Percentiles rank a stretch among this genome's conserved stretches.
These are phyloP conservation scores for Davidsoniella australis DNA, from an alignment of 2,329 filamentous ascomycete genomes.

Conservation along the genomic window DNA sequence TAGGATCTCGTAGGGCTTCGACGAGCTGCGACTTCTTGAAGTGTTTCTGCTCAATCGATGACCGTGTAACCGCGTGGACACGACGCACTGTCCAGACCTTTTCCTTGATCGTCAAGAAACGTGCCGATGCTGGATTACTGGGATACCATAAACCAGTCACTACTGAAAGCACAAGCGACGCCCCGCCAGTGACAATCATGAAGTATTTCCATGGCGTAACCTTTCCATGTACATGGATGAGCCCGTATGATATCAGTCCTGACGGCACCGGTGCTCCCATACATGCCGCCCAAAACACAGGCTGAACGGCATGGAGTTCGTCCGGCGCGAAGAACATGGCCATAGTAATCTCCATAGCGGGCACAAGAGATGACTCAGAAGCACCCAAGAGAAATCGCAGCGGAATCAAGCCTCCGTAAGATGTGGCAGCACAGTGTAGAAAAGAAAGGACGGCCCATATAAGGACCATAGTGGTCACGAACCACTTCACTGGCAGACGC, in stretches of 20 bases:
- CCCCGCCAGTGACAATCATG: constrained; percentile 39
- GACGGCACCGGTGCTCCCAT: constrained; percentile 17
- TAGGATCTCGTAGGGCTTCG: constrained; percentile 18
- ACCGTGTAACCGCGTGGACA: constrained; percentile 13
- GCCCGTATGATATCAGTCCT: constrained; percentile 16
- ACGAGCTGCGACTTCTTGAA: constrained; percentile 20
- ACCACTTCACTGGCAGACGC: not conserved
- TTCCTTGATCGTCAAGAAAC: constrained; percentile 17
- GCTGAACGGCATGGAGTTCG: constrained; percentile 16
- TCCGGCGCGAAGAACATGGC: constrained; percentile 16
- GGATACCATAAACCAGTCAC: constrained; percentile 40
- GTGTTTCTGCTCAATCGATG: constrained; percentile 21
- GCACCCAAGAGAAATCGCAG: constrained; percentile 15
- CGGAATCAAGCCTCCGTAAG: constrained; percentile 13
- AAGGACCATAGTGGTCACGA: not conserved
- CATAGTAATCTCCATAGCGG: constrained; percentile 11
- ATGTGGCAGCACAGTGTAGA: constrained; percentile 14
- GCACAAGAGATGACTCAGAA: constrained; percentile 13
- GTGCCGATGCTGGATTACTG: constrained; percentile 24
- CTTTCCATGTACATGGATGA: constrained; percentile 14
- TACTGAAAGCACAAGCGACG: constrained; percentile 34
- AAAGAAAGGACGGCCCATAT: constrained; percentile 13
- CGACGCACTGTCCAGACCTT: constrained; percentile 18
- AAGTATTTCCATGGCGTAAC: constrained; percentile 38
- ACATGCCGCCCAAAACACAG: constrained; percentile 17